Evolutionary conservation across 2,329 filamentous ascomycete species (phyloP).

Genomic region (Rosellinia necatrix): DNA sequence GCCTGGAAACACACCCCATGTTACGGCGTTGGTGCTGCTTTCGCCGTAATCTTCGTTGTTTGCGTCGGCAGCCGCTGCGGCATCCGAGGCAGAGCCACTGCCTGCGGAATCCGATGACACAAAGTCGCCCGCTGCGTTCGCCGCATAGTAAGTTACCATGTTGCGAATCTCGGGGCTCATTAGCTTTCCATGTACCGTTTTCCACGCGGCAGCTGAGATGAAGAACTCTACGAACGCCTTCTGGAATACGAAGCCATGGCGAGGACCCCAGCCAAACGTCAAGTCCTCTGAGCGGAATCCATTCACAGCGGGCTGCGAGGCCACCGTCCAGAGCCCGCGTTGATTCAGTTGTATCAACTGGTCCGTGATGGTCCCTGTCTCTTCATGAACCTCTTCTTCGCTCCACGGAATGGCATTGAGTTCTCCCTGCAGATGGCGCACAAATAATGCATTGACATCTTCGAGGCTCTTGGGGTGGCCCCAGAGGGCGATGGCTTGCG

Average conservation of each 20-base stretch:
- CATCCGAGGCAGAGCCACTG: slow-evolving; percentile 33
- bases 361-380: slow-evolving; percentile 79
- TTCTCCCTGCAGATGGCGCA: slow-evolving; percentile 77
- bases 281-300: slow-evolving; percentile 76
- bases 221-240: slow-evolving; percentile 99
- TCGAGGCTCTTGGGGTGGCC: slow-evolving; percentile 70
- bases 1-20: slow-evolving; percentile 92
- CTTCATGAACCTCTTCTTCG: slow-evolving; percentile 82
- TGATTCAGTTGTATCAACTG: slow-evolving; percentile 77
- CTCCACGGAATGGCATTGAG: slow-evolving; percentile 89
- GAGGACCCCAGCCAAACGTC: slow-evolving; percentile 92
- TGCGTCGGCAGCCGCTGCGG: neutral
- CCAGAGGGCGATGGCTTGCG: slow-evolving; percentile 84
- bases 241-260: slow-evolving; percentile 93
- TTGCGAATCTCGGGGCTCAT: slow-evolving; percentile 61
- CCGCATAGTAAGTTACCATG: slow-evolving; percentile 84
- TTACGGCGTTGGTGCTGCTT: slow-evolving; percentile 85
- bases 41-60: slow-evolving; percentile 35
- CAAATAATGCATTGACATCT: slow-evolving; percentile 82
- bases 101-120: slow-evolving; percentile 65
- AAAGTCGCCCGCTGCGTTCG: slow-evolving; percentile 78
- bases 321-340: slow-evolving; percentile 94
- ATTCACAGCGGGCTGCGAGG: slow-evolving; percentile 92
- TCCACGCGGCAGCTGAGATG: slow-evolving; percentile 75
- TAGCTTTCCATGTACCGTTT: slow-evolving; percentile 66